Conservation (phyloP, 257 asterid genomes). For the Penstemon davidsonii region DNA sequence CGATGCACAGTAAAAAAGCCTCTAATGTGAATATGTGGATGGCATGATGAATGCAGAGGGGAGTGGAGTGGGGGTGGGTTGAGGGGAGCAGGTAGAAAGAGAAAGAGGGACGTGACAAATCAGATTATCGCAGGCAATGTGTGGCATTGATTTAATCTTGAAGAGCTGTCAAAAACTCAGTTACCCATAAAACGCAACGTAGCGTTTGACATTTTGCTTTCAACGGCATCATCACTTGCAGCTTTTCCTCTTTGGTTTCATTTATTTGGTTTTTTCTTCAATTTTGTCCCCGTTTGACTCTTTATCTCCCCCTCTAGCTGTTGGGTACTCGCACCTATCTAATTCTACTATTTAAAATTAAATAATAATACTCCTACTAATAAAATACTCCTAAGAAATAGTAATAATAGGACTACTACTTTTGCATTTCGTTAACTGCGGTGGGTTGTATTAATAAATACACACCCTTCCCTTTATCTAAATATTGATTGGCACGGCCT, state of each 20-base stretch:
- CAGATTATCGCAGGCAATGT: conserved; percentile 28
- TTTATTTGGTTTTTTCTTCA: conserved; percentile 31
- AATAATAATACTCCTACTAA: no score
- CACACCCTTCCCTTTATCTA: no score
- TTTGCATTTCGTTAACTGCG: no score
- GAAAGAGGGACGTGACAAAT: conserved; percentile 32
- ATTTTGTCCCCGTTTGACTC: conserved; percentile 42
- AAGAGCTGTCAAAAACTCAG: conserved; percentile 41
- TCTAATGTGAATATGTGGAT: no score
- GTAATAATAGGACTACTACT: no score
- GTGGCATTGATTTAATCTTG: neutral
- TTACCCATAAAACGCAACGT: conserved; percentile 56
- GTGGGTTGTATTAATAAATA: no score
- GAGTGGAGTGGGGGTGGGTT: neutral
- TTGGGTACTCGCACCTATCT: no score
- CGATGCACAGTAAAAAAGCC: no score
- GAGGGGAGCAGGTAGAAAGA: conserved; percentile 40
- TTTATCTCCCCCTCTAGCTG: neutral
- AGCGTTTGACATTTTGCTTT: conserved; percentile 94
- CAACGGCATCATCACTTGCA: conserved; percentile 61
- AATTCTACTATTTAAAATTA: no score
- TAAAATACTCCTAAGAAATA: no score
- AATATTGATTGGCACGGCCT: no score
- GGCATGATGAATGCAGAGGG: conserved; percentile 1
- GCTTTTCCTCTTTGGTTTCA: conserved; percentile 36